Base-by-base conservation (phyloP, 768 basidiomycete species). In the Boletales sp. region DNA sequence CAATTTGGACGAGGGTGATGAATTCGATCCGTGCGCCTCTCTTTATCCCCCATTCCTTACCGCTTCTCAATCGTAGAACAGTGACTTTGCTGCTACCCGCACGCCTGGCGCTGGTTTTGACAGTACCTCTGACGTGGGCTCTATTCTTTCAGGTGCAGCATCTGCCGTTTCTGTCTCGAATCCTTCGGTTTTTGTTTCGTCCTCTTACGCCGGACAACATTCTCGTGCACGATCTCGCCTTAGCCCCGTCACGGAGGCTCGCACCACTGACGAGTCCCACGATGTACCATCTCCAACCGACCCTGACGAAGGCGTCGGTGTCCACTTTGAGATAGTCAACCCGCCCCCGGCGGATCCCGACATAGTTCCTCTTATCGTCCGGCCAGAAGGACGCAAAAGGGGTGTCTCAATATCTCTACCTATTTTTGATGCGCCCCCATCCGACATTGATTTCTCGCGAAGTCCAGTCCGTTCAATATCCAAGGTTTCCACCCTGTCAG, bases 11-110 rank as follows among this genome's bases (percentile, higher is more conserved):
- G 86, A 84, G 43, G 82, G 71, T 2, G 85, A 89, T 54, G 87
- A 87, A 52, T 90, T 90, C 55, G 89, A 90, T 61, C 87, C 87
- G 87, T 90, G 63, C 61, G 86, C 72, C 4, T 15, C 72, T 7
- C 29, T 42, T 41, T 19, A 8, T 34, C 13, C 19, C 6, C 15
- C 31, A 2, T 42, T 31, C 39, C 30, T 11, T 29, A 18, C 1
- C 2, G 7, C 32, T 4, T 27, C 56, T 49, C 40, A 24, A 47
- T 53, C 6, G 14, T n/a, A 3, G 4, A 11, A 18, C 57, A 90
- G 87, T 1, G 83, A 86, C 47, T 90, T 88, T 66, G 82, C 84
- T 9, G 81, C 81, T 0, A 81, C 79, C 1, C 78, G 79, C 31
- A 70, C 78, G 0, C 61, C 68, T 10, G 76, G 72, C 3, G 63